Evolutionary conservation across 1,139 yeast species (phyloP).

Genomic region (Suhomyces bribrorum): DNA sequence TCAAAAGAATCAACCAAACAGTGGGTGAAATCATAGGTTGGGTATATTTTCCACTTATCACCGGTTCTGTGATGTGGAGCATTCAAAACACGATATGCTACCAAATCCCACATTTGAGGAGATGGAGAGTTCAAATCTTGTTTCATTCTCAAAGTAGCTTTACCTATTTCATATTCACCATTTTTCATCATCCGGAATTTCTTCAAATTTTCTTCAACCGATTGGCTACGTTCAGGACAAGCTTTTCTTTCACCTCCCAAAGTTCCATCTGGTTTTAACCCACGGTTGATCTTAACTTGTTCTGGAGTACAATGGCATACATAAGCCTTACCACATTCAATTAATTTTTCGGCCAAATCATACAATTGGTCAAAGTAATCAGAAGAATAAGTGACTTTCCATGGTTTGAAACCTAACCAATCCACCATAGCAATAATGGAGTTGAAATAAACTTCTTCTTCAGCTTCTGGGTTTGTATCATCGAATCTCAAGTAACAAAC

Average conservation of each 20-base stretch:
- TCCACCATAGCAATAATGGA: conserved; percentile 81
- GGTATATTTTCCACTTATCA: conserved; percentile 94
- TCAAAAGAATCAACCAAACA: conserved; percentile 98
- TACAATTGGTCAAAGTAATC: conserved; percentile 91
- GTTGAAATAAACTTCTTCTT: conserved; percentile 86
- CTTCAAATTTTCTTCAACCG: conserved; percentile 69
- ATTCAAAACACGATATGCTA: conserved; percentile 93
- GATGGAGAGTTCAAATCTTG: conserved; percentile 89
- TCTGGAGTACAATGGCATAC: conserved; percentile 94
- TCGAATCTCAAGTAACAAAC: conserved; percentile 90
- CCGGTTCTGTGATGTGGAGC: conserved; percentile 97
- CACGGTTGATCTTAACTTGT: conserved; percentile 86
- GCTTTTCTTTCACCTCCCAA: conserved; percentile 90
- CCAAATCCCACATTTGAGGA: conserved; percentile 99
- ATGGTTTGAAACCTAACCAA: conserved; percentile 94
- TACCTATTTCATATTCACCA: conserved; percentile 85
- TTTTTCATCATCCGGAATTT: conserved; percentile 91
- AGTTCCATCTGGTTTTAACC: conserved; percentile 86
- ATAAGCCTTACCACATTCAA: conserved; percentile 71
- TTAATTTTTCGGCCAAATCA: conserved; percentile 80
- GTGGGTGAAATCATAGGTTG: conserved; percentile 98
- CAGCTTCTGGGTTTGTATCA: conserved; percentile 98
- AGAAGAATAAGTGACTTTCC: conserved; percentile 92
- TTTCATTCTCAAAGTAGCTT: conserved; percentile 95
- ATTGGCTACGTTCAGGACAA: conserved; percentile 70